A percentile compares a stretch with the other conserved stretches of the same genome.
phyloP scores from a whole-genome alignment of 257 asterid genomes.

The Petrea volubilis region DNA sequence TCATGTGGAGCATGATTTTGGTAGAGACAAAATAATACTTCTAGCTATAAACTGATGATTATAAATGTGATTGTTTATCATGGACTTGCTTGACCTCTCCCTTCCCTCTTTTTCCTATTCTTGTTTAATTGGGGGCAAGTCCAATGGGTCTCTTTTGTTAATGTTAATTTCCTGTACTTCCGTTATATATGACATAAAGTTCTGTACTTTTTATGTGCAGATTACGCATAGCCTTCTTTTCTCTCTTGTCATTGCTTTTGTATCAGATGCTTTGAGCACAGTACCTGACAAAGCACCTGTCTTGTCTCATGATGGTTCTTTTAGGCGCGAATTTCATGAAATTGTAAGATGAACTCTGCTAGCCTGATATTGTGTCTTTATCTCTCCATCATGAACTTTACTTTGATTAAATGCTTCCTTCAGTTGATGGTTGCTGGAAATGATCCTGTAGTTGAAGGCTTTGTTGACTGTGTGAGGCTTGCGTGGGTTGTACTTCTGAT shows the following conservation, averaged over 20 bases:
- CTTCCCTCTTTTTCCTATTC: not conserved
- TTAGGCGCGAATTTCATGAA: slow-evolving; percentile 79
- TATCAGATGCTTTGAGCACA: slow-evolving; percentile 89
- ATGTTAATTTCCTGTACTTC: slow-evolving; percentile 11
- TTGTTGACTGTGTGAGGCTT: slow-evolving; percentile 84
- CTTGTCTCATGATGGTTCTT: slow-evolving; percentile 74
- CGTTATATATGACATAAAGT: slow-evolving; percentile 10
- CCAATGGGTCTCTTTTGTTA: not conserved
- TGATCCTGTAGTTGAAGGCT: slow-evolving; percentile 79
- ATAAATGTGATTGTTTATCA: not conserved
- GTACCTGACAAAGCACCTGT: slow-evolving; percentile 60
- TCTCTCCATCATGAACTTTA: slow-evolving; percentile 22
- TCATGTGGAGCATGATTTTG: slow-evolving; percentile 11
- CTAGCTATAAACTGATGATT: not conserved
- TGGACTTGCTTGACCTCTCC: not conserved
- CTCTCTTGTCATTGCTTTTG: slow-evolving; percentile 77
- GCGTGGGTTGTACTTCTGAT: slow-evolving; percentile 93
- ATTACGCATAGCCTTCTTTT: slow-evolving; percentile 82
- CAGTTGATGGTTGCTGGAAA: slow-evolving; percentile 81
- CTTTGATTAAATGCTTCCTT: slow-evolving; percentile 23
- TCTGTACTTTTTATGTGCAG: slow-evolving; percentile 53
- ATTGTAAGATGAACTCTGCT: slow-evolving; percentile 58
- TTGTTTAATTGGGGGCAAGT: not conserved
- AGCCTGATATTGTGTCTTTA: slow-evolving; percentile 9
- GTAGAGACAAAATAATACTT: not conserved